Percentiles rank a stretch among this genome's conserved stretches.
phyloP scores from a whole-genome alignment of 768 basidiomycete species.

The Brasilioporus rufonigricans region DNA sequence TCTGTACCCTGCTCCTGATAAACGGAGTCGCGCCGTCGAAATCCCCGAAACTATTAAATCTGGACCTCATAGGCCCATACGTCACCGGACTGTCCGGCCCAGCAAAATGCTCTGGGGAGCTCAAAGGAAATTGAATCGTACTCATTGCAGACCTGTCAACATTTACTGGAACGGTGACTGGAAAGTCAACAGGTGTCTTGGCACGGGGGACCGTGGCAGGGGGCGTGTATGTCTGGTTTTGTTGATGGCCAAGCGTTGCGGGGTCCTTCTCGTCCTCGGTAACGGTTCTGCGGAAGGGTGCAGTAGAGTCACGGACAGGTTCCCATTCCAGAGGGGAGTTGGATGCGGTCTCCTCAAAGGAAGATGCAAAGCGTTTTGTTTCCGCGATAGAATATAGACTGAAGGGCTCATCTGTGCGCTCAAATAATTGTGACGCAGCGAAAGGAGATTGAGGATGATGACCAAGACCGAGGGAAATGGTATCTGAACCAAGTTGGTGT shows the following conservation, averaged over 20 bases:
- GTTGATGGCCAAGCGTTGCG: conserved; percentile 41
- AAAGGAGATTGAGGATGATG: conserved; percentile 82
- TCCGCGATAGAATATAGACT: conserved; percentile 82
- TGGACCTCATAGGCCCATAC: conserved; percentile 48
- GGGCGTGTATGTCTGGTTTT: conserved; percentile 12
- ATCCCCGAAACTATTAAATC: conserved; percentile 73
- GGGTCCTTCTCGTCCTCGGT: conserved; percentile 75
- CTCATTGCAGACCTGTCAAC: conserved; percentile 52
- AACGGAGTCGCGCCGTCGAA: conserved; percentile 74
- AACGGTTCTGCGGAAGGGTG: conserved; percentile 73
- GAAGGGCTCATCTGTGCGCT: conserved; percentile 74
- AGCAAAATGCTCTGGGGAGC: conserved; percentile 64
- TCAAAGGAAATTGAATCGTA: conserved; percentile 77
- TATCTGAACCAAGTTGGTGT: conserved; percentile 65
- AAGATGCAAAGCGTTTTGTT: conserved; percentile 54
- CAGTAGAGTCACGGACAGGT: conserved; percentile 51
- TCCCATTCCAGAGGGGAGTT: conserved; percentile 52
- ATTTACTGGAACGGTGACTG: conserved; percentile 49
- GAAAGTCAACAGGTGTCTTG: conserved; percentile 59
- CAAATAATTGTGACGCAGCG: conserved; percentile 81
- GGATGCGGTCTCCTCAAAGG: conserved; percentile 53
- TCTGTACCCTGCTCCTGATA: conserved; percentile 81
- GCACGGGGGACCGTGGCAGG: conserved; percentile 39
- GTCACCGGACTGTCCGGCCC: conserved; percentile 56
- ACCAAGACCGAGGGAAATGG: conserved; percentile 35